Evolutionary conservation across 345 rosid genomes (phyloP), one percentile per base, ranked within the genome.

Genomic region (Physaria fendleri): DNA sequence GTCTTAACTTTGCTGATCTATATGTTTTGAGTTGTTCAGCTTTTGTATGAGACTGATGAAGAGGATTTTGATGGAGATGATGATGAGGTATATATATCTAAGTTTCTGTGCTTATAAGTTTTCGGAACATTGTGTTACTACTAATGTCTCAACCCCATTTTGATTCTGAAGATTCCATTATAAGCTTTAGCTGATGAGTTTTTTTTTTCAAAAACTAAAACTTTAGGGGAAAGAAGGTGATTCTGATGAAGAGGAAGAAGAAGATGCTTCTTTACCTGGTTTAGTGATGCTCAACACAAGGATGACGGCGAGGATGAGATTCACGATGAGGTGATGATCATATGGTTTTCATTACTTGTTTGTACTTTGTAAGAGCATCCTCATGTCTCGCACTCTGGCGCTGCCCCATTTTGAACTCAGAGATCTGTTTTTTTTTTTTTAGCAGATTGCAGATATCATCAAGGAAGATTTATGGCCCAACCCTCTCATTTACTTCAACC

Each of bases 381-480:
- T 5, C 40, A 11, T 46, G 39, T 29, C 50, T 60, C 12, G 55
- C 60, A n/a, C n/a, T n/a, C n/a, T n/a, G n/a, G n/a, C n/a, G n/a
- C n/a, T n/a, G n/a, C n/a, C n/a, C 33, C 29, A 37, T 2, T 46
- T 62, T 62, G 57, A 60, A 53, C 66, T 55, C 34, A 29, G 44
- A 18, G n/a, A 21, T 35, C 62, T 12, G 5, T 44, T 44, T 50
- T n/a, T n/a, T n/a, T n/a, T n/a, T n/a, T n/a, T 54, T 29, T 64
- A 77, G 76, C 95, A 92, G 98, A 61, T 92, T 65, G 95, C 98
- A 0, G 95, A 86, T 69, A 76, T 92, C 23, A 89, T 92, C 69
- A 92, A 92, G 82, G 98, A 89, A 74, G 97, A 92, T 55, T 66
- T 92, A 35, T 92, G 98, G 98, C 85, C 95, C 46, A 88, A 88